Base-by-base conservation (phyloP, 441 rosid genomes). In the Eutrema salsugineum region DNA sequence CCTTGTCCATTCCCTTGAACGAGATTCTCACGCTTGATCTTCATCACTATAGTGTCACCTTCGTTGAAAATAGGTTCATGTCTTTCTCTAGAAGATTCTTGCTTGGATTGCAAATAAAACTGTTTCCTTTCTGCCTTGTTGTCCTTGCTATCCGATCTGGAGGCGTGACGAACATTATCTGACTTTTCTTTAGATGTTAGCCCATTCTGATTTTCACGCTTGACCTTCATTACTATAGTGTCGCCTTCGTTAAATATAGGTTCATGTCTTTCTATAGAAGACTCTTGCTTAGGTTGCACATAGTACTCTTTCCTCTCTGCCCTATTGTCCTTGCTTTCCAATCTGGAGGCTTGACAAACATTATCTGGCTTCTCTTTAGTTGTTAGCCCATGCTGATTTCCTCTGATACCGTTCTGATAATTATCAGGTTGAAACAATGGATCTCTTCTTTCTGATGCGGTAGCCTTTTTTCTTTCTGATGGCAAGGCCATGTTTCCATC, bases 121-220 rank as follows among this genome's bases (percentile, higher is more conserved):
- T 74, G 84, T 44, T 82, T 71, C 63, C 72, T 80, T 78, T 75
- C 80, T 8, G 62, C 48, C 56, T 50, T 60, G 6, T 28, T 55
- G 19, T 68, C 74, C 50, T 44, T 54, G 43, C 51, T 44, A 17
- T 47, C 70, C 0, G 60, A 75, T 46, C 70, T 62, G 59, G 75
- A 54, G 54, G 60, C 17, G 47, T 39, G 66, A 15, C 55, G 12
- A 38, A 17, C 63, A 66, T 20, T 42, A 54, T 66, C 82, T 46
- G 44, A 69, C 75, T 75, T 81, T 70, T 78, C 86, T 76, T 79
- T 79, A 19, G 77, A 66, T 64, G 80, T 36, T 44, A 72, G 35
- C 46, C 73, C 74, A 4, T 58, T 62, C 49, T 44, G 63, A 63
- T 68, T 40, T 38, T 70, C 84, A 63, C 47, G 72, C 54, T 77